Conservation (phyloP, 345 rosid genomes). For the Euclidium syriacum region DNA sequence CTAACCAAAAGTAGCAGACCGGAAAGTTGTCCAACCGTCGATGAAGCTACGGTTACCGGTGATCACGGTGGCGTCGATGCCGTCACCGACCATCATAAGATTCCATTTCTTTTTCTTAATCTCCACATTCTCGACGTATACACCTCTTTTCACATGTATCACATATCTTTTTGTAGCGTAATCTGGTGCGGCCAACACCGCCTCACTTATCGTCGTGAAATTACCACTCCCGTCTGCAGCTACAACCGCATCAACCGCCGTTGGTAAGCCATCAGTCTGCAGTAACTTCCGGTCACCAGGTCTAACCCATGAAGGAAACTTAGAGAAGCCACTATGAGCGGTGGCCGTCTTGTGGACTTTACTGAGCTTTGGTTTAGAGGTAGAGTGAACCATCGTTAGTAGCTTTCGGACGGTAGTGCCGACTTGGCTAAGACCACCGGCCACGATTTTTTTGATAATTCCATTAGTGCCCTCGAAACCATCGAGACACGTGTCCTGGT, state of each 20-base stretch:
- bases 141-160: constrained; percentile 61
- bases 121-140: constrained; percentile 69
- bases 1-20: constrained; percentile 88
- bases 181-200: constrained; percentile 65
- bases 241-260: constrained; percentile 43
- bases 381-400: constrained; percentile 48
- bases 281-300: constrained; percentile 49
- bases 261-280: constrained; percentile 30
- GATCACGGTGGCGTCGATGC: constrained; percentile 53
- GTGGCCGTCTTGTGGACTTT: background rate
- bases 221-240: constrained; percentile 78
- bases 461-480: constrained; percentile 64
- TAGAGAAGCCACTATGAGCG: constrained; percentile 19
- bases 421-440: constrained; percentile 51
- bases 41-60: constrained; percentile 51
- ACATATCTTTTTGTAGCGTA: constrained; percentile 42
- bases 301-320: constrained; percentile 62
- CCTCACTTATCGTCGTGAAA: constrained; percentile 53
- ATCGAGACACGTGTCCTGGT: constrained; percentile 79
- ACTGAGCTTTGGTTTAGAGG: constrained; percentile 16
- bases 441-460: constrained; percentile 40
- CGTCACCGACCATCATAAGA: constrained; percentile 76
- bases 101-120: constrained; percentile 81
- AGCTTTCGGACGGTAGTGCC: constrained; percentile 43
- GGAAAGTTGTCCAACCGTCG: constrained; percentile 89